phyloP scores from a whole-genome alignment of 176 grass and related monocot species.

The Carex myosuroides region DNA sequence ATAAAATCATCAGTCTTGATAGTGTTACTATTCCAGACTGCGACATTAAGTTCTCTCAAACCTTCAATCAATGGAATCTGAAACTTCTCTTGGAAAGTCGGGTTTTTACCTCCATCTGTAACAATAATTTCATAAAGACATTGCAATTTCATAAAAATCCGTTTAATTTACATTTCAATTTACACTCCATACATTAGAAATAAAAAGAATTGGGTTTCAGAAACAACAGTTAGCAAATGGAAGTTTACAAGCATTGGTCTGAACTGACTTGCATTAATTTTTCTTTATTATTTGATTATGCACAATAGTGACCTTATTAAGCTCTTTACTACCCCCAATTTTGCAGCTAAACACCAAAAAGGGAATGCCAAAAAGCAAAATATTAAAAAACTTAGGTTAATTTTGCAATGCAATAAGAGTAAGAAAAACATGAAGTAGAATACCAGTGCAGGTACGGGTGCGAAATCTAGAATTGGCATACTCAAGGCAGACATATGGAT shows the following conservation, averaged over 20 bases:
- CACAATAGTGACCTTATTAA: not conserved
- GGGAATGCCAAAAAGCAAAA: not conserved
- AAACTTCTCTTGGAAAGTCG: slow-evolving; percentile 78
- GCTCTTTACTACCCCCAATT: not conserved
- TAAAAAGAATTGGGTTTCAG: not conserved
- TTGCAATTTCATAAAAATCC: not conserved
- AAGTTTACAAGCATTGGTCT: not conserved
- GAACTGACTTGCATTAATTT: not conserved
- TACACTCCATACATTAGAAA: not conserved
- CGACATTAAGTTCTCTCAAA: slow-evolving; percentile 51
- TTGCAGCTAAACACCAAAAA: not conserved
- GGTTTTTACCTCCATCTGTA: slow-evolving; percentile 73
- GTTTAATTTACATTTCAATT: not conserved
- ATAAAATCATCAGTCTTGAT: slow-evolving; percentile 63
- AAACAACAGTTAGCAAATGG: not conserved
- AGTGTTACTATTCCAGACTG: slow-evolving; percentile 80
- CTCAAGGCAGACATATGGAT: slow-evolving; percentile 82
- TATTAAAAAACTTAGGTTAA: not conserved
- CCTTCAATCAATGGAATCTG: slow-evolving; percentile 76
- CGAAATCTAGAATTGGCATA: slow-evolving; percentile 68
- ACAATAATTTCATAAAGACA: slow-evolving; percentile 4
- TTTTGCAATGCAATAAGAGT: not conserved
- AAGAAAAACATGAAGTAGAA: not conserved
- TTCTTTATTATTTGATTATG: not conserved
- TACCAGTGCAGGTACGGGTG: slow-evolving; percentile 77